A percentile compares a stretch with the other conserved stretches of the same genome.
Evolutionary conservation across 1,284 basidiomycete species (phyloP).

Genomic region (Malassezia cuniculi): DNA sequence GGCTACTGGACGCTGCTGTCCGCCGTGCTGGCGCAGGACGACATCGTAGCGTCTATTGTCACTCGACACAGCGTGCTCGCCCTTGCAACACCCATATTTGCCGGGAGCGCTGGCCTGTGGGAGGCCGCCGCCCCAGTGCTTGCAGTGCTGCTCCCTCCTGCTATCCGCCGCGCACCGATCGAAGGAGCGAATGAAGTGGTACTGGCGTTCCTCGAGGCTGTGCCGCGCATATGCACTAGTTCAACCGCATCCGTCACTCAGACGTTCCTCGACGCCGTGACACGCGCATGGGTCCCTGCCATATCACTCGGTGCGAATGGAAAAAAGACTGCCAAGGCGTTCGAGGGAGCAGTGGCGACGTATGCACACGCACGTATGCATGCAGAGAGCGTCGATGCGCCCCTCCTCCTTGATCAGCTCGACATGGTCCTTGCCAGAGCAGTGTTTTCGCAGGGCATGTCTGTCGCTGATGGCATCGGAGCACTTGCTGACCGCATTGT

Average conservation of each 20-base stretch:
- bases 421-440: conserved; percentile 14
- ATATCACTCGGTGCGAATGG: conserved; percentile 25
- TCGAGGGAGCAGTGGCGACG: no score
- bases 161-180: conserved; percentile 13
- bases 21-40: conserved; percentile 2
- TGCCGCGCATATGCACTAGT: conserved; percentile 1
- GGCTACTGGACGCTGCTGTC: conserved; percentile 22
- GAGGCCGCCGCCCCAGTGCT: neutral
- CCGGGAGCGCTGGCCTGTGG: neutral
- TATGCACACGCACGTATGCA: no score
- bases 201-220: conserved; percentile 19
- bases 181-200: conserved; percentile 24
- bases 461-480: no score
- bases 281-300: conserved; percentile 14
- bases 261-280: conserved; percentile 12
- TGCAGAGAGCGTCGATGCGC: no score
- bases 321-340: conserved; percentile 25
- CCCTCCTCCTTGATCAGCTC: conserved; percentile 8
- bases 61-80: conserved; percentile 3
- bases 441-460: no score
- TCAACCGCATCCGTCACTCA: neutral
- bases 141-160: neutral
- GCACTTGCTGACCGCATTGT: no score
- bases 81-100: neutral
- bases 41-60: no score